Evolutionary conservation across 805 yeast species (phyloP).

Genomic region (Isabelozyma heimii): DNA sequence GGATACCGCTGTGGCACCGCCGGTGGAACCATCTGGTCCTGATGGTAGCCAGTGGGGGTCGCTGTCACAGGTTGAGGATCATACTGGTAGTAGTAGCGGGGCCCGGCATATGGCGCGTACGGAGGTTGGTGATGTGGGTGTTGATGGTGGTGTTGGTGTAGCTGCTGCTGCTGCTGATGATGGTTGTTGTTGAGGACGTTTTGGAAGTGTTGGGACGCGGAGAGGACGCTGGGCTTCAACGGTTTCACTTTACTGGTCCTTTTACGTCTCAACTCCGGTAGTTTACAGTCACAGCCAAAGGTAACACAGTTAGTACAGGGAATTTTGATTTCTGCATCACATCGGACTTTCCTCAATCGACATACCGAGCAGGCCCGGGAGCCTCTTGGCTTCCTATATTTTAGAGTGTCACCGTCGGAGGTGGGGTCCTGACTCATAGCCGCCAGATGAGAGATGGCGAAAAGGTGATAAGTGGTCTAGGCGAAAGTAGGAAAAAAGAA

Average conservation of each 20-base stretch:
- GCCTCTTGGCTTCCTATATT: slow-evolving; percentile 55
- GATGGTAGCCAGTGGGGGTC: not conserved
- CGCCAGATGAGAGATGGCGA: not conserved
- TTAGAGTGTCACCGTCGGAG: slow-evolving; percentile 2
- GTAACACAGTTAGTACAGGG: slow-evolving; percentile 48
- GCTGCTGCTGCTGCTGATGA: not conserved
- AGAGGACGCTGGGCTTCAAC: not conserved
- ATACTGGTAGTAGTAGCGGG: not conserved
- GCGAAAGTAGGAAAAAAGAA: no score
- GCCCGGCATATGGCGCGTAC: no score
- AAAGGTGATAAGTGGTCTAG: no score
- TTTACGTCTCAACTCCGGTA: slow-evolving; percentile 5
- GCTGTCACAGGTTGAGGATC: not conserved
- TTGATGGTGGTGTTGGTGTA: not conserved
- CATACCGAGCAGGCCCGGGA: slow-evolving; percentile 74
- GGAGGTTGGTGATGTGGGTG: not conserved
- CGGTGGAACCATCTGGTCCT: not conserved
- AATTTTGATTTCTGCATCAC: slow-evolving; percentile 45
- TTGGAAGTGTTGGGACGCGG: no score
- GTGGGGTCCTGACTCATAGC: not conserved
- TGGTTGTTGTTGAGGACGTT: not conserved
- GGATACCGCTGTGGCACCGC: not conserved
- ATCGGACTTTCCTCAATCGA: slow-evolving; percentile 60
- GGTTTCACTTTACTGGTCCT: not conserved
- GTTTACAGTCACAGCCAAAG: slow-evolving; percentile 6